Evolutionary conservation across 345 rosid species (phyloP).

Genomic region (Angophora floribunda): DNA sequence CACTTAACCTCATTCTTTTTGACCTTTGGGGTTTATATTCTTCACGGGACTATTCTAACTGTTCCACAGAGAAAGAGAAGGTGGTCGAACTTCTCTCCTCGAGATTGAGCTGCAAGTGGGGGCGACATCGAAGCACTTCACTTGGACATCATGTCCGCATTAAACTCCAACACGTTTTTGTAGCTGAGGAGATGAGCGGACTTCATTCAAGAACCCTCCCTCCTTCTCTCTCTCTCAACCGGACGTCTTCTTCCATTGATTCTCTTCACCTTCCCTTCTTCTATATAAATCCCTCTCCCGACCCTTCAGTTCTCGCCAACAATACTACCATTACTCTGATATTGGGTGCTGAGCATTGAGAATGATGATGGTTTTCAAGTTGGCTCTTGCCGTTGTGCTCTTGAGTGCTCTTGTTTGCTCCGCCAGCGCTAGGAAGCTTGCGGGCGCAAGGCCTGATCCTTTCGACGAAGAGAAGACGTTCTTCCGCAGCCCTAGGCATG

Average conservation of each 20-base stretch:
- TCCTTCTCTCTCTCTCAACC: not conserved
- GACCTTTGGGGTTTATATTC: not conserved
- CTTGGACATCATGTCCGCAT: not conserved
- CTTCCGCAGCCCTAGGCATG: not conserved
- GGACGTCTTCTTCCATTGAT: not conserved
- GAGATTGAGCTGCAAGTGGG: not conserved
- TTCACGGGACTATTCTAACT: not conserved
- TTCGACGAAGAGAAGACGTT: not conserved
- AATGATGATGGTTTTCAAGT: not conserved
- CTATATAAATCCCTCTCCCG: not conserved
- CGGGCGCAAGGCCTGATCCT: not conserved
- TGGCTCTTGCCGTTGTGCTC: not conserved
- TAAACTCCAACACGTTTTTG: not conserved
- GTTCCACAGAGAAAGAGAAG: not conserved
- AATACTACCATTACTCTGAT: not conserved
- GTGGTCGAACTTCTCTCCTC: not conserved
- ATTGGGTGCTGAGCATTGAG: not conserved
- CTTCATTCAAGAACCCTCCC: not conserved
- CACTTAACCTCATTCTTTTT: not conserved
- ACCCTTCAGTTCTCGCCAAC: not conserved
- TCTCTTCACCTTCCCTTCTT: not conserved
- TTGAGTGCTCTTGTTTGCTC: not conserved
- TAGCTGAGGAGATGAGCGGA: not conserved
- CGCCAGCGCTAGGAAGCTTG: not conserved
- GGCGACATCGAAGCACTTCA: not conserved